Conservation (phyloP, 179 eudicot genomes). For the Camellia oleifera region DNA sequence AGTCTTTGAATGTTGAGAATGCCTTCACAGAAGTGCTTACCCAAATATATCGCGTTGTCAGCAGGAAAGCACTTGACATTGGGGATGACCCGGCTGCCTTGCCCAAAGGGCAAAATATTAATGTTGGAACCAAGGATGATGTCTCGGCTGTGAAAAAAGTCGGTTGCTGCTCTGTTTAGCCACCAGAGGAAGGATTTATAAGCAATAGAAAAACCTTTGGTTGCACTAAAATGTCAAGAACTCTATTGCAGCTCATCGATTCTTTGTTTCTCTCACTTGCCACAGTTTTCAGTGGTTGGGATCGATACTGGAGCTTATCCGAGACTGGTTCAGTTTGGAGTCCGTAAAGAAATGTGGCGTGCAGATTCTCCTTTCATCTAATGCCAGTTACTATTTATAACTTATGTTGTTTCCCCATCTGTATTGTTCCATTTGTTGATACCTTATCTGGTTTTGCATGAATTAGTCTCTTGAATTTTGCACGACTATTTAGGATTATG, state of each 20-base stretch:
- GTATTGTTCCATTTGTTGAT: neutral
- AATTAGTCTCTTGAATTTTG: too few relatives aligned
- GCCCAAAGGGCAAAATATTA: slow-evolving; percentile 36
- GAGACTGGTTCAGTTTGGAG: too few relatives aligned
- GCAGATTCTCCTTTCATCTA: too few relatives aligned
- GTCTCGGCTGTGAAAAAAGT: slow-evolving; percentile 33
- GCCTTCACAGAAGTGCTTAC: slow-evolving; percentile 40
- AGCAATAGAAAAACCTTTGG: neutral
- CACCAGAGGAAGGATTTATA: neutral
- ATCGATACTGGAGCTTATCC: too few relatives aligned
- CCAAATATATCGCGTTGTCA: slow-evolving; percentile 35
- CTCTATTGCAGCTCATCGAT: neutral
- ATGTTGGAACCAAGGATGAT: slow-evolving; percentile 34
- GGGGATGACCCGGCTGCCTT: slow-evolving; percentile 31
- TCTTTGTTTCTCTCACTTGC: neutral
- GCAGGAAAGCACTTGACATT: slow-evolving; percentile 35
- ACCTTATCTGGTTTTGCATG: neutral
- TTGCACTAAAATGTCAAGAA: neutral
- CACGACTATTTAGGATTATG: too few relatives aligned
- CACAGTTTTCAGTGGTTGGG: too few relatives aligned
- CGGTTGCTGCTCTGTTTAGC: slow-evolving; percentile 29
- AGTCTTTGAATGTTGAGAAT: slow-evolving; percentile 33
- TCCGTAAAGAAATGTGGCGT: too few relatives aligned
- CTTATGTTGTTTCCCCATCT: neutral
- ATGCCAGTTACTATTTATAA: too few relatives aligned